Evolutionary conservation across 371 early-diverging fungal genomes (phyloP).

Genomic region (Mortierella sp.): DNA sequence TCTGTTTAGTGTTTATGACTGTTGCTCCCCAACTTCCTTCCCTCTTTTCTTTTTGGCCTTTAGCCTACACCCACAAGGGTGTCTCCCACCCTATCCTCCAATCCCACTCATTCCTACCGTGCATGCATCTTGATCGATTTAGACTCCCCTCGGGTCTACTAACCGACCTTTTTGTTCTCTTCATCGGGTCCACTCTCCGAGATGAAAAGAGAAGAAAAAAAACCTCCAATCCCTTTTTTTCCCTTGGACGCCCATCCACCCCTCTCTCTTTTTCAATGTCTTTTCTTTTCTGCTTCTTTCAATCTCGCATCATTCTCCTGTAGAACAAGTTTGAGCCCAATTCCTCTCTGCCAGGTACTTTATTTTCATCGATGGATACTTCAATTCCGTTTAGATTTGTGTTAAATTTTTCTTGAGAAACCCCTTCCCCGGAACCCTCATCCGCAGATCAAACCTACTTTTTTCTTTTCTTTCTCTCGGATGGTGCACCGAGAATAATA

Average conservation of each 20-base stretch:
- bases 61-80: neutral
- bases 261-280: too few species aligned
- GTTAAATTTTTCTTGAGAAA: neutral
- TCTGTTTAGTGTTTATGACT: neutral
- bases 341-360: neutral
- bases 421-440: neutral
- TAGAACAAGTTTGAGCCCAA: neutral
- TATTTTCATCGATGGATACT: neutral
- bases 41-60: neutral
- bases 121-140: neutral
- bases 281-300: too few species aligned
- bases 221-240: too few species aligned
- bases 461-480: neutral
- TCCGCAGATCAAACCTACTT: slow-evolving; percentile 4
- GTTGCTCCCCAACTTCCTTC: neutral
- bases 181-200: too few species aligned
- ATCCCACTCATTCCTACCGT: neutral
- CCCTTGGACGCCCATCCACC: too few species aligned
- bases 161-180: too few species aligned
- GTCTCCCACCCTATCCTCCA: neutral
- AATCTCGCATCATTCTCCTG: too few species aligned
- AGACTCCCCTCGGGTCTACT: too few species aligned
- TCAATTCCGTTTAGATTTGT: neutral
- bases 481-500: neutral
- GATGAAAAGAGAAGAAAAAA: too few species aligned